Percentiles rank a stretch among this genome's conserved stretches.
phyloP scores from a whole-genome alignment of 441 rosid genomes.

The Pelargonium citronellum region DNA sequence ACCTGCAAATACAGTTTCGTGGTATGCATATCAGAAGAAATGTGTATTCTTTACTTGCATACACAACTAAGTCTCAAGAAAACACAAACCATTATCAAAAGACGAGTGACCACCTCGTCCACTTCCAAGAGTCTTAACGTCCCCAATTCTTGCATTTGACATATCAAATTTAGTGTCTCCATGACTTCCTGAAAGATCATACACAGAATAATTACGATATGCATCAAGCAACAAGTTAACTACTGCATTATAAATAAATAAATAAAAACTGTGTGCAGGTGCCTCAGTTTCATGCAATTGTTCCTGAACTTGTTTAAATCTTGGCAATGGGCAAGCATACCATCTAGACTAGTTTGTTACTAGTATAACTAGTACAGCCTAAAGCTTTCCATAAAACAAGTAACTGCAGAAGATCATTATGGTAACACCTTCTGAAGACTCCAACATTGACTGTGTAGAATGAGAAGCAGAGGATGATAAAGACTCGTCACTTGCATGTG shows the following conservation, averaged over 20 bases:
- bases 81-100: constrained; percentile 40
- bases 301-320: too few species aligned
- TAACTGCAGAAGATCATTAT: neutral
- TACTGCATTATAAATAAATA: neutral
- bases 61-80: constrained; percentile 1
- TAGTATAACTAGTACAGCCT: neutral
- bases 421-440: constrained; percentile 46
- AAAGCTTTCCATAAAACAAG: neutral
- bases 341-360: neutral
- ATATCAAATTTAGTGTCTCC: constrained; percentile 30
- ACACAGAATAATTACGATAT: neutral
- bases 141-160: constrained; percentile 29
- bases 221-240: neutral
- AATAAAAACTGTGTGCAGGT: too few species aligned
- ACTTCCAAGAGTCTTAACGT: constrained; percentile 29
- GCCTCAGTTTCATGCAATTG: too few species aligned
- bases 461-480: constrained; percentile 40
- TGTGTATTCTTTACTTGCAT: neutral
- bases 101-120: constrained; percentile 33
- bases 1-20: constrained; percentile 24
- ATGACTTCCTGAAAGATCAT: constrained; percentile 25
- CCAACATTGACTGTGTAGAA: constrained; percentile 32
- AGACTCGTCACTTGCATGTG: constrained; percentile 52
- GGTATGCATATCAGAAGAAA: neutral
- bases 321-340: neutral